phyloP scores from a whole-genome alignment of 2,329 filamentous ascomycete genomes.

The Chaetomium strumarium region DNA sequence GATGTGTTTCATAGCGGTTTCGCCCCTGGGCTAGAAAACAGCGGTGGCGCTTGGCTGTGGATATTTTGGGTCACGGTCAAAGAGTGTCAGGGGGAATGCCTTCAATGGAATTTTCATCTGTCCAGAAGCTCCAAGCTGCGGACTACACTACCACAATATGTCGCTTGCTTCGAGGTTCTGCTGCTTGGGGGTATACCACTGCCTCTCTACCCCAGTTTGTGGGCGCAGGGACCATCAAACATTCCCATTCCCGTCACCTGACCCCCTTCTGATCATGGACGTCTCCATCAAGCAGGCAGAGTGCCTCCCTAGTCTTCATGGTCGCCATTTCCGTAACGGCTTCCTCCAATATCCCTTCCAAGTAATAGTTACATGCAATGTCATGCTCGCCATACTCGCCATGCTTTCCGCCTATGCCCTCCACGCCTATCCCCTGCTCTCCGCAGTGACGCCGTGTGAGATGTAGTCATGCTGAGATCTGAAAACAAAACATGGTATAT shows the following conservation, averaged over 20 bases:
- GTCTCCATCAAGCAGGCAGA: not conserved
- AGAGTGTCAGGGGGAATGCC: not conserved
- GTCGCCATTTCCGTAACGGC: not conserved
- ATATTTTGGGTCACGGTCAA: not conserved
- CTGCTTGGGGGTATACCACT: too few relatives aligned
- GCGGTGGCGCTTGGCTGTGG: not conserved
- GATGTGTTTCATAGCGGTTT: not conserved
- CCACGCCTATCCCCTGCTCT: not conserved
- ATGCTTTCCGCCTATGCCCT: not conserved
- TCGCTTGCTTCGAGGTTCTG: too few relatives aligned
- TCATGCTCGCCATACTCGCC: constrained; percentile 10
- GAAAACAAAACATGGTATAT: constrained; percentile 7
- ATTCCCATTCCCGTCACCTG: not conserved
- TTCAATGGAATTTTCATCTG: too few relatives aligned
- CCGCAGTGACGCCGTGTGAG: not conserved
- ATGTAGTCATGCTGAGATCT: not conserved
- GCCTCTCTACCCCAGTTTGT: not conserved
- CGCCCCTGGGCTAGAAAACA: not conserved
- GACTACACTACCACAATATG: too few relatives aligned
- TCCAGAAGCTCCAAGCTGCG: too few relatives aligned
- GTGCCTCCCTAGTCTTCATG: not conserved
- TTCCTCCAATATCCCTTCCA: not conserved
- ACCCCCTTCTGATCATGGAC: not conserved
- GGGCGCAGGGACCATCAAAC: not conserved
- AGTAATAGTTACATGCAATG: constrained; percentile 7